Percentiles rank a stretch among this genome's conserved stretches.
Evolutionary conservation across 495 filamentous ascomycete genomes (phyloP).

Genomic region (Aspergillus saccharolyticus): DNA sequence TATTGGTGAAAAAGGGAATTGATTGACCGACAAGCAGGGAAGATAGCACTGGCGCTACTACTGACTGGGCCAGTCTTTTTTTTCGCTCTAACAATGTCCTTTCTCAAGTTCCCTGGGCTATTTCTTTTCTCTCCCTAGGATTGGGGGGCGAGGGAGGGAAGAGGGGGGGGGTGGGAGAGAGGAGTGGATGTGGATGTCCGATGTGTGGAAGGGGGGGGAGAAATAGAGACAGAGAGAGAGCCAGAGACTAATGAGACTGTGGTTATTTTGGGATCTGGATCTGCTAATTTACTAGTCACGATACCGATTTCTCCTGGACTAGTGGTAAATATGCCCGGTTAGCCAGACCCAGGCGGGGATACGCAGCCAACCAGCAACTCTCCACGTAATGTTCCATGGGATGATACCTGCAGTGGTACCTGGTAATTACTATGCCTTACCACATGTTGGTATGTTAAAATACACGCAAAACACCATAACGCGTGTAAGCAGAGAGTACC

Average conservation of each 20-base stretch:
- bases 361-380: background rate
- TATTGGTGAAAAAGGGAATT: conserved; percentile 32
- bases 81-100: background rate
- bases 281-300: conserved; percentile 29
- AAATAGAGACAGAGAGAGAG: too few relatives aligned
- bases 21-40: conserved; percentile 24
- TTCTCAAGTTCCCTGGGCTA: background rate
- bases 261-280: conserved; percentile 42
- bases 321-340: conserved; percentile 6
- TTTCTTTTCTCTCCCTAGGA: background rate
- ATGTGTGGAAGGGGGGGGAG: conserved; percentile 20
- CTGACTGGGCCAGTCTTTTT: background rate
- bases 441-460: background rate
- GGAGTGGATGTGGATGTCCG: too few relatives aligned
- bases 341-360: background rate
- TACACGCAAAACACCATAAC: background rate
- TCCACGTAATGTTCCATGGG: conserved; percentile 6
- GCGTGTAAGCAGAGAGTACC: background rate
- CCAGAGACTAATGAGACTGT: conserved; percentile 14
- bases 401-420: background rate
- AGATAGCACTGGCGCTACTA: conserved; percentile 20
- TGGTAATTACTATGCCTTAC: background rate
- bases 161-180: background rate
- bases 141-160: background rate
- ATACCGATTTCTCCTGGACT: conserved; percentile 7